Conservation (phyloP, 2,329 filamentous ascomycete species). For the Ceratocystis diversiconidia region DNA sequence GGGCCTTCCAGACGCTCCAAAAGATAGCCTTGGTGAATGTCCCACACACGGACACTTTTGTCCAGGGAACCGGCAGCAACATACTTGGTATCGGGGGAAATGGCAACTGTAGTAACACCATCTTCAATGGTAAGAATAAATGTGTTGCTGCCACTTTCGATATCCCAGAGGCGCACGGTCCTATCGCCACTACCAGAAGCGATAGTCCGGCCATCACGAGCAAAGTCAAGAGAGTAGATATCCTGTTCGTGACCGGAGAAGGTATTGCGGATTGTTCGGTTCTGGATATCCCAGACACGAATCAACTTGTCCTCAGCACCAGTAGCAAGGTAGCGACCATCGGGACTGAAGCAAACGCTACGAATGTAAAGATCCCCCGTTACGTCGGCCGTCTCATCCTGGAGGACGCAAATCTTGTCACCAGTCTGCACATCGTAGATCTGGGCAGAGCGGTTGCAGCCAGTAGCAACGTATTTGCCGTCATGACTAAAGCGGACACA, state of each 20-base stretch:
- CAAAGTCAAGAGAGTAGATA: conserved; percentile 93
- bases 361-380: conserved; percentile 91
- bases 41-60: conserved; percentile 97
- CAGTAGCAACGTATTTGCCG: conserved; percentile 88
- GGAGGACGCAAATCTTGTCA: conserved; percentile 74
- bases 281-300: conserved; percentile 86
- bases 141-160: conserved; percentile 68
- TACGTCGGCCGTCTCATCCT: conserved; percentile 76
- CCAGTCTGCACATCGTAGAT: conserved; percentile 89
- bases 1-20: conserved; percentile 85
- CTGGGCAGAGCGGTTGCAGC: conserved; percentile 97
- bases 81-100: conserved; percentile 86
- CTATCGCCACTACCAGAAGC: conserved; percentile 90
- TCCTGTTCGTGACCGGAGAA: conserved; percentile 98
- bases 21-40: conserved; percentile 70
- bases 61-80: conserved; percentile 91
- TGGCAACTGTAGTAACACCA: conserved; percentile 92
- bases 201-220: conserved; percentile 82
- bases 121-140: conserved; percentile 87
- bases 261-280: conserved; percentile 71
- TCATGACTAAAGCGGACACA: conserved; percentile 95
- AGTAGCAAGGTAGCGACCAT: conserved; percentile 84
- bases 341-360: conserved; percentile 96
- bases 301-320: conserved; percentile 97
- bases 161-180: conserved; percentile 92